Conservation (phyloP, 2,329 filamentous ascomycete genomes). For the Penicillium fuscoglaucum region DNA sequence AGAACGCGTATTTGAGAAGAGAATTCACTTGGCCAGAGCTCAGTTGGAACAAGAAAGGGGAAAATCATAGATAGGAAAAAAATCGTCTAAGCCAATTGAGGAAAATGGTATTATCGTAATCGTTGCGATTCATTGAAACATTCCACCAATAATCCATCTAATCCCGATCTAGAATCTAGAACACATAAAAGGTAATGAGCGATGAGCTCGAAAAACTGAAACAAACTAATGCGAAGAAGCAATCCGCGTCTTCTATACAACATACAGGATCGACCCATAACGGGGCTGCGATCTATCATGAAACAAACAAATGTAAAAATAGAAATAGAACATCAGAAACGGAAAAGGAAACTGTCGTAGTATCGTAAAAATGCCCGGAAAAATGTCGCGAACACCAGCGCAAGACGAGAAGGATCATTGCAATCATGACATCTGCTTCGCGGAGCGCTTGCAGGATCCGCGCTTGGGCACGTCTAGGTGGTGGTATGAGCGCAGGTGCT, state of each 20-base stretch:
- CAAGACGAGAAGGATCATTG: not conserved
- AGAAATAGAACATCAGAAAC: not conserved
- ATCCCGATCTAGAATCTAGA: constrained; percentile 7
- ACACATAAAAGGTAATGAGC: not conserved
- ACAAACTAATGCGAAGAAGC: not conserved
- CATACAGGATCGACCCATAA: constrained; percentile 1
- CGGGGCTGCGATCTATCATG: not conserved
- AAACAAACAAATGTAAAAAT: not conserved
- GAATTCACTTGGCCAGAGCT: not conserved
- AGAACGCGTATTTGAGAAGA: not conserved
- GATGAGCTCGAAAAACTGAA: not conserved
- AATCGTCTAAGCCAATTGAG: not conserved
- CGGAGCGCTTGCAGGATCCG: constrained; percentile 32
- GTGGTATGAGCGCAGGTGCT: constrained; percentile 59
- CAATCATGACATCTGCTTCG: constrained; percentile 17
- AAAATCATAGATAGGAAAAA: not conserved
- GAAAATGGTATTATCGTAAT: constrained; percentile 1
- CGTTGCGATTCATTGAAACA: constrained; percentile 6
- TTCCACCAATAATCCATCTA: constrained; percentile 3
- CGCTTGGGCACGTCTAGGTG: constrained; percentile 49
- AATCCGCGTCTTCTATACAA: constrained; percentile 1
- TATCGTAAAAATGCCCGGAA: not conserved
- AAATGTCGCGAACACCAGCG: not conserved
- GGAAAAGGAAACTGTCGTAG: not conserved
- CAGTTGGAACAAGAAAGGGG: not conserved